These are phyloP conservation scores for Euphorbia neoarborescens DNA, from an alignment of 441 rosid species.

Conservation along the genomic window DNA sequence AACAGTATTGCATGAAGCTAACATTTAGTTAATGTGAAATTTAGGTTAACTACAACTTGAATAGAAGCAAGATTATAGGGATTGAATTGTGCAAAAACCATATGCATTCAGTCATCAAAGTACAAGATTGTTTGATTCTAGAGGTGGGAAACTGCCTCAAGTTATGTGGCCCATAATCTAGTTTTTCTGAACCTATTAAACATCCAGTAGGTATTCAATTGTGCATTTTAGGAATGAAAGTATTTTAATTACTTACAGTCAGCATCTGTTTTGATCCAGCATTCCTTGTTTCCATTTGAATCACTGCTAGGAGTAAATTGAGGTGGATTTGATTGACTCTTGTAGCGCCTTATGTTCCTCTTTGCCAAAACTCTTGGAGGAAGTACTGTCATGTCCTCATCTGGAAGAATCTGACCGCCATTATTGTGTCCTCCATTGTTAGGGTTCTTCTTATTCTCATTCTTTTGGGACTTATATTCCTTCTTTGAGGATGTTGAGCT, in stretches of 20 bases:
- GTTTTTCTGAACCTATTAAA: background rate
- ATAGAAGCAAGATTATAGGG: background rate
- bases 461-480: constrained; percentile 32
- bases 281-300: constrained; percentile 57
- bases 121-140: constrained; percentile 1
- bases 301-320: constrained; percentile 36
- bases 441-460: constrained; percentile 31
- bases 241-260: constrained; percentile 53
- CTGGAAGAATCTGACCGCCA: constrained; percentile 29
- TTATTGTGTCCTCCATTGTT: constrained; percentile 25
- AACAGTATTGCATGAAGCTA: background rate
- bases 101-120: background rate
- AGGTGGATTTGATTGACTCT: constrained; percentile 44
- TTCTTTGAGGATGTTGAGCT: constrained; percentile 36
- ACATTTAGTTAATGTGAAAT: background rate
- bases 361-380: constrained; percentile 29
- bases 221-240: background rate
- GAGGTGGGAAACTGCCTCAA: background rate
- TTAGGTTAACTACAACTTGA: background rate
- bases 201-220: background rate
- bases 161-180: constrained; percentile 1
- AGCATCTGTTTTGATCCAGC: constrained; percentile 75
- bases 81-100: background rate
- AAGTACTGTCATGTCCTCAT: constrained; percentile 31
- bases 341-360: constrained; percentile 30